Conservation (phyloP, 768 basidiomycete species). For the Termitomyces heimii region DNA sequence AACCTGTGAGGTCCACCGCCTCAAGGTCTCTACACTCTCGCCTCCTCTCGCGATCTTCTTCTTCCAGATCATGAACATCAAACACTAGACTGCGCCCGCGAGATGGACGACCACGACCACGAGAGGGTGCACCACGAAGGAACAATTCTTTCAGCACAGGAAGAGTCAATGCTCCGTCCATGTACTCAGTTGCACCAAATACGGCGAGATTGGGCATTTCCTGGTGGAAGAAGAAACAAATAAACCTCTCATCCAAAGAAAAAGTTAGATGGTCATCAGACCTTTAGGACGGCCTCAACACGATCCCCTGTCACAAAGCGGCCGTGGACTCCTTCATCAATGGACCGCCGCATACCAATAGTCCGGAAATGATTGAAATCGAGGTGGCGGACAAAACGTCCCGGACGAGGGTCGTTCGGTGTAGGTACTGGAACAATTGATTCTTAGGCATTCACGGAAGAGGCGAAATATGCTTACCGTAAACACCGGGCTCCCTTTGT, state of each 20-base stretch:
- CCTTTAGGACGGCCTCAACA: conserved; percentile 73
- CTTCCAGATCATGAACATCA: conserved; percentile 57
- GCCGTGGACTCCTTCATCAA: conserved; percentile 83
- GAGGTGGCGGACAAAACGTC: conserved; percentile 78
- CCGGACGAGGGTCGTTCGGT: conserved; percentile 65
- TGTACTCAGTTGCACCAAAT: conserved; percentile 98
- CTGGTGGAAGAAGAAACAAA: conserved; percentile 39
- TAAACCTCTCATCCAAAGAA: not conserved
- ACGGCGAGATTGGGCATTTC: conserved; percentile 82
- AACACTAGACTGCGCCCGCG: conserved; percentile 53
- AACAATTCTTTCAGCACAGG: conserved; percentile 87
- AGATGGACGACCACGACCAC: conserved; percentile 60
- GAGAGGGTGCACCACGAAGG: conserved; percentile 73
- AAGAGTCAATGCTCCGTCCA: conserved; percentile 88
- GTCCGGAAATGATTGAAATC: conserved; percentile 98
- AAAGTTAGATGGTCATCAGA: conserved; percentile 22
- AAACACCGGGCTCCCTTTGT: conserved; percentile 58
- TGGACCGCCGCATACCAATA: conserved; percentile 89
- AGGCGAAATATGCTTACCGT: conserved; percentile 37
- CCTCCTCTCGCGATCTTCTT: conserved; percentile 71
- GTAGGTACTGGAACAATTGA: conserved; percentile 46
- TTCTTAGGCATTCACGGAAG: not conserved
- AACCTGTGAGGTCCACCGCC: conserved; percentile 92
- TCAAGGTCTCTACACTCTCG: conserved; percentile 73
- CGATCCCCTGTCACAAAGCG: conserved; percentile 93